Evolutionary conservation across 345 rosid species (phyloP).

Genomic region (Mallotus nudiflorus): DNA sequence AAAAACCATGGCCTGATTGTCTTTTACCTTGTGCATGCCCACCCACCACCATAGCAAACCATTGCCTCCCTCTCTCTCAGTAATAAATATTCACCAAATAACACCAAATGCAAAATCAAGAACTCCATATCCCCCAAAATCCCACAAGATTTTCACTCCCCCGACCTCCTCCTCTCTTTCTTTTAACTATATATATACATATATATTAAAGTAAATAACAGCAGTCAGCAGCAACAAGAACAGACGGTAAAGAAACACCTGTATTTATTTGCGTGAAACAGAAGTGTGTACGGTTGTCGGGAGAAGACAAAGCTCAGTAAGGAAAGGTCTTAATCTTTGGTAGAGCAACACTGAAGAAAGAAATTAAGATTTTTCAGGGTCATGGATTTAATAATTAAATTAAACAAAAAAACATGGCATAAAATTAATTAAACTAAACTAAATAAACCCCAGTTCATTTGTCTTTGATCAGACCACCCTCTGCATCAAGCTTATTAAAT

Average conservation of each 20-base stretch:
- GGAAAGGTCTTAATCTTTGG: constrained; percentile 11
- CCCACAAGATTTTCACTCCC: constrained; percentile 22
- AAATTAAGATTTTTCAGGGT: no score
- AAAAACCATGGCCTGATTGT: constrained; percentile 22
- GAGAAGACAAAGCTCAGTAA: background rate
- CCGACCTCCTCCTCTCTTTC: background rate
- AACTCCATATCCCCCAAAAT: constrained; percentile 19
- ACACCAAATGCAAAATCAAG: constrained; percentile 12
- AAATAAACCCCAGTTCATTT: no score
- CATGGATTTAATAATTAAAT: no score
- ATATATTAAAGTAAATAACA: background rate
- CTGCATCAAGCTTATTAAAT: no score
- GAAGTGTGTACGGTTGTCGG: background rate
- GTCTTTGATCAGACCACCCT: no score
- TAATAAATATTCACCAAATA: constrained; percentile 6
- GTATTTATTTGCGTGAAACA: background rate
- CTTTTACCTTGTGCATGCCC: constrained; percentile 11
- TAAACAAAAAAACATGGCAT: no score
- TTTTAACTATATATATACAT: background rate
- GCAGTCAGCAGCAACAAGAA: no score
- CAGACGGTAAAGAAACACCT: background rate
- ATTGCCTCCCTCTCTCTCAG: constrained; percentile 3
- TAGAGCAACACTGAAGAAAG: background rate
- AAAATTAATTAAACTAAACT: no score
- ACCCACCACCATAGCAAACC: background rate